Evolutionary conservation across 2,329 filamentous ascomycete species (phyloP), one percentile per base, ranked within the genome.

Genomic region (Sporothrix curviconia): DNA sequence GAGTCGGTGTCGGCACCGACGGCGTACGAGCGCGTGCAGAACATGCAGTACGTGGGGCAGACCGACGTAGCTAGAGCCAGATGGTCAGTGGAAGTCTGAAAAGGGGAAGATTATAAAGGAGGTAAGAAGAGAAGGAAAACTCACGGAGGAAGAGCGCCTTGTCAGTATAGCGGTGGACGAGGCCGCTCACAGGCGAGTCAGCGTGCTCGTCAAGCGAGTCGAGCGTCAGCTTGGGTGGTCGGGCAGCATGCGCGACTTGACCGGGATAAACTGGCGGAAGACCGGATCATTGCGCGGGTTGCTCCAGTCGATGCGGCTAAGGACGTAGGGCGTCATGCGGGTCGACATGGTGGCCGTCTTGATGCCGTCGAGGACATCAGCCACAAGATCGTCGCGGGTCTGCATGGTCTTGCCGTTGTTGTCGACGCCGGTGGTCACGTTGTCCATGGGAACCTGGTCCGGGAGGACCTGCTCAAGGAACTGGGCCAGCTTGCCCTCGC

Each of bases 91-190:
- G 15, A 9, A 7, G 14, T 15, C 11, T 7, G 5, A 11, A 17
- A 9, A 9, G 19, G 19, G 36, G 1, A 28, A 17, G 30, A 2
- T 7, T 8, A 28, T 2, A 25, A 15, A 36, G 14, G 3, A 36
- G 49, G 11, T 9, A 15, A 4, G 24, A 30, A 24, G 22, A 12
- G 15, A 43, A 4, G 24, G 9, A 7, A 4, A 7, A 63, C 75
- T 66, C 68, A 84, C 82, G 76, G 30, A 86, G 69, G 56, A 86
- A 84, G 6, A 86, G 67, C 2, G 78, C 82, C 66, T 83, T 84
- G 59, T 85, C 81, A 0, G 77, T 77, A 65, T 87, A 86, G n/a
- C 83, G 75, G 66, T 85, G 82, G 2, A 86, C 80, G 3, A 86
- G 67, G 0, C 80, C 81, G 15, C 74, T 70, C 2, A 84, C 79